Percentiles rank a stretch among this genome's conserved stretches.
phyloP scores from a whole-genome alignment of 768 basidiomycete genomes.

The Coprinellus aureogranulatus region DNA sequence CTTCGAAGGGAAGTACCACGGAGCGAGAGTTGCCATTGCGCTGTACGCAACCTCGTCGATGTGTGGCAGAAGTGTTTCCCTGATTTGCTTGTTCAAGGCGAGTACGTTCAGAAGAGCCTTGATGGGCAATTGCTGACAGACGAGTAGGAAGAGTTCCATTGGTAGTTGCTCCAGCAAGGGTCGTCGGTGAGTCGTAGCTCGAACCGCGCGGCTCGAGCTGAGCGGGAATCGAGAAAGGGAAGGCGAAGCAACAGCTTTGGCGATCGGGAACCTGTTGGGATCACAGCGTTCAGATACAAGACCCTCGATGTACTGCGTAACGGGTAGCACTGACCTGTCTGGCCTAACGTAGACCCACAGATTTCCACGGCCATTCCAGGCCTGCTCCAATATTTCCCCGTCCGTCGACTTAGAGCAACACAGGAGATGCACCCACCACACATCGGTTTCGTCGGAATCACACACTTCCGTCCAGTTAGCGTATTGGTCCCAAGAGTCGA shows the following conservation, averaged over 20 bases:
- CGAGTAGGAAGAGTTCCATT: background rate
- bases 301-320: background rate
- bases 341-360: conserved; percentile 2
- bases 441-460: background rate
- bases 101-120: background rate
- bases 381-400: background rate
- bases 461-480: background rate
- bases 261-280: background rate
- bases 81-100: background rate
- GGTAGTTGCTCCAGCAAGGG: background rate
- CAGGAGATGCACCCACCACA: background rate
- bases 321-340: background rate
- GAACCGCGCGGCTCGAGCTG: background rate
- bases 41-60: background rate
- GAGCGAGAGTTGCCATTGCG: background rate
- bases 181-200: background rate
- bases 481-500: background rate
- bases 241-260: background rate
- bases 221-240: background rate
- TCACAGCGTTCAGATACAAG: background rate
- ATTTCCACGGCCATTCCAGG: conserved; percentile 2
- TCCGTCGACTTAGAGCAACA: background rate
- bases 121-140: background rate
- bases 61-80: background rate
- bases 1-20: background rate